Conservation (phyloP, 2,329 filamentous ascomycete species). For the Whalleya microplaca region DNA sequence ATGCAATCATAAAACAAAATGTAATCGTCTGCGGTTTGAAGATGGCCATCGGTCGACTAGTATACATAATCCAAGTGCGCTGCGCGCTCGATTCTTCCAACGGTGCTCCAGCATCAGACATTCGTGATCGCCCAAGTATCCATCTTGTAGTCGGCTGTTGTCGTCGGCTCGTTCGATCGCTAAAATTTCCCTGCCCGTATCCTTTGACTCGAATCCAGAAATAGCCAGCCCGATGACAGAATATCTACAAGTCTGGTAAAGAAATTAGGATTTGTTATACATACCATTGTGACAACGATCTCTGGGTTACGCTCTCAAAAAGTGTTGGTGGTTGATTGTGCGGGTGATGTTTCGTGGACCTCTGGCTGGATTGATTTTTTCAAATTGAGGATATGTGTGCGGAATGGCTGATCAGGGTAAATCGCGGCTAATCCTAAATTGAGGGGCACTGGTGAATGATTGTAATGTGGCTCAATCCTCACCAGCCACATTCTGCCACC, state of each 20-base stretch:
- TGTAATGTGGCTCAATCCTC: neutral
- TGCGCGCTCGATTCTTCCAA: neutral
- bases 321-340: conserved; percentile 26
- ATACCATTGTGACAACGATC: conserved; percentile 54
- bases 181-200: neutral
- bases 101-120: neutral
- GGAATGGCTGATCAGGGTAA: conserved; percentile 21
- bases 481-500: neutral
- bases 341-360: conserved; percentile 23
- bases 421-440: conserved; percentile 21
- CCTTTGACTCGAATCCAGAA: neutral
- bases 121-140: neutral
- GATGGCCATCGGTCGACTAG: neutral
- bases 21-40: conserved; percentile 2
- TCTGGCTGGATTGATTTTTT: conserved; percentile 19
- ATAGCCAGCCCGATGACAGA: conserved; percentile 1
- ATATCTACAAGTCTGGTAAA: conserved; percentile 12
- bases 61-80: neutral
- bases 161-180: neutral
- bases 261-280: conserved; percentile 39
- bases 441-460: conserved; percentile 3
- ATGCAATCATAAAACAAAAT: conserved; percentile 2
- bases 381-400: conserved; percentile 27
- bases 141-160: neutral
- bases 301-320: conserved; percentile 45